Base-by-base conservation (phyloP, 495 filamentous ascomycete genomes). In the Penicillium samsonianum region DNA sequence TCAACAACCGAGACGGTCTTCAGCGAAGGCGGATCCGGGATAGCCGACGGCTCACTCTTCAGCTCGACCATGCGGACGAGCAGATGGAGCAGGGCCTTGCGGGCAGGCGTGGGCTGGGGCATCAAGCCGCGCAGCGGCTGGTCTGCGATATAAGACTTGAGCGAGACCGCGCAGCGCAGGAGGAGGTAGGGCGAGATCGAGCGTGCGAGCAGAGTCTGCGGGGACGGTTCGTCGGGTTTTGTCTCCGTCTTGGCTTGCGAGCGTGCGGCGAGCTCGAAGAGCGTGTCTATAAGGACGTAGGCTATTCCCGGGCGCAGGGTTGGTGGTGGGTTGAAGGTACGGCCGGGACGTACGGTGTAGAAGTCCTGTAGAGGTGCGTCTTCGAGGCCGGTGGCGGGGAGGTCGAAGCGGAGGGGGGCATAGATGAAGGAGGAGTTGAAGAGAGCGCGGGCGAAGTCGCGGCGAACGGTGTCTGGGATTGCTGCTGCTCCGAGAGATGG, bases 71-170 rank as follows among this genome's bases (percentile, higher is more conserved):
- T 73, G 12, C 78, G 72, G 19, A 76, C 71, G 12, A 98, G 73
- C 26, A 94, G 78, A 55, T 90, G 85, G 1, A 89, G 68, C 47
- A 98, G 72, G 62, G 94, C 92, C 61, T 81, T 84, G 40, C 90
- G 84, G 63, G 96, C 90, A 0, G 84, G 84, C 14, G 87, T 80
- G 5, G 94, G 94, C 69, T 95, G 91, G 30, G 94, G 94, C 87
- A 94, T 92, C n/a, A 85, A 78, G 0, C 94, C 95, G 16, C 94
- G 80, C 11, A 98, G 77, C 16, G 94, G 94, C 64, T 97, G 94
- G 70, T 98, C 94, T 5, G 91, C 88, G 44, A 93, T 87, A 64
- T 96, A 97, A 4, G 85, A 78, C 48, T 90, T 84, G 28, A 98
- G 70, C 1, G 90, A 85, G 8, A 96, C 76, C 2, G 89, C 91